Conservation (phyloP, 148 eudicot genomes). For the Drosera capensis region DNA sequence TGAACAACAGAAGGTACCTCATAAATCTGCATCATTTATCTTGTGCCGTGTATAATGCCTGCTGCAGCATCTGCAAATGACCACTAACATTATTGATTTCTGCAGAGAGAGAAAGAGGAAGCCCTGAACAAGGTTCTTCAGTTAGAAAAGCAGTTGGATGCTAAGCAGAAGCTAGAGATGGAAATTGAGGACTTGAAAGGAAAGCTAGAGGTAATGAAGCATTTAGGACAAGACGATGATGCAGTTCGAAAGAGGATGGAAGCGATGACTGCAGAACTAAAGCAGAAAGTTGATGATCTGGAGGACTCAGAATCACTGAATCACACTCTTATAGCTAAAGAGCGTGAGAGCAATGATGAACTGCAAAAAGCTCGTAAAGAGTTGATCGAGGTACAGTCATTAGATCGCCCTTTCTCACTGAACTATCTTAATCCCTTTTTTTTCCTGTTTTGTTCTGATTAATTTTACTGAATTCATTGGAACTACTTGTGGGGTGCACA, state of each 20-base stretch:
- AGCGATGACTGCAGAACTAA: slow-evolving; percentile 50
- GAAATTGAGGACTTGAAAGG: slow-evolving; percentile 81
- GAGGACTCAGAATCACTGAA: slow-evolving; percentile 32
- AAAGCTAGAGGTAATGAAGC: slow-evolving; percentile 67
- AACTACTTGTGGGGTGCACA: no score
- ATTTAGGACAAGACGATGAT: slow-evolving; percentile 72
- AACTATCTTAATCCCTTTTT: not conserved
- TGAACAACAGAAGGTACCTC: slow-evolving; percentile 79
- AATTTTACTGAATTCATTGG: not conserved
- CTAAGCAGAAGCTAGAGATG: slow-evolving; percentile 65
- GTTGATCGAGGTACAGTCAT: slow-evolving; percentile 42
- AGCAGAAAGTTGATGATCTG: slow-evolving; percentile 40
- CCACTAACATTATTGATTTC: slow-evolving; percentile 11
- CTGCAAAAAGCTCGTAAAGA: slow-evolving; percentile 68
- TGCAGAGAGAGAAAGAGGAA: slow-evolving; percentile 83
- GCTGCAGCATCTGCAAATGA: slow-evolving; percentile 1
- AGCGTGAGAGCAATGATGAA: slow-evolving; percentile 81
- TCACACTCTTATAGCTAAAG: slow-evolving; percentile 33
- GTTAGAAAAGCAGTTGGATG: slow-evolving; percentile 63
- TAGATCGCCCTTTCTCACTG: not conserved
- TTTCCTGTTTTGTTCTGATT: not conserved
- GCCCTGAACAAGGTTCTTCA: slow-evolving; percentile 49
- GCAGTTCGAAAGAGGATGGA: slow-evolving; percentile 55
- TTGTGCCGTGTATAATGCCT: not conserved
- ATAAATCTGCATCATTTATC: not conserved